Evolutionary conservation across 768 basidiomycete species (phyloP), one percentile per base, ranked within the genome.

Genomic region (Suillus americanus): DNA sequence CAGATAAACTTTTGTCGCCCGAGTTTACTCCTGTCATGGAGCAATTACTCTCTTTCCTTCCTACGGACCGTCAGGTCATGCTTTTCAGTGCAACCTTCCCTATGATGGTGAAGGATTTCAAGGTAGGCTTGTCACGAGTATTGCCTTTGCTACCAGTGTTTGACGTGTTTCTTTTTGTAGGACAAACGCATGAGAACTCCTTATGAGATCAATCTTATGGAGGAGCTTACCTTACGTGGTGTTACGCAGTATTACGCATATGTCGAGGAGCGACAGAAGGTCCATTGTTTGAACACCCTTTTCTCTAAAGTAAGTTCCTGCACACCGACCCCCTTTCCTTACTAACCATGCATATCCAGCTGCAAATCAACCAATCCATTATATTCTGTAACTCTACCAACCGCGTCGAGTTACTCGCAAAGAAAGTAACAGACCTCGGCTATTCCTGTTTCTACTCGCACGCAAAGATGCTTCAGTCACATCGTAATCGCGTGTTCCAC

Each of bases 371-470:
- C 81, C 97, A 99, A 81, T 98, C 97, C 65, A 99, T 99, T 80
- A 99, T 99, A 75, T 99, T 99, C 81, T 99, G 97, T 81, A 99
- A 99, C 84, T 98, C 97, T 68, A 99, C 97, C 73, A 97, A 98
- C 83, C 95, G 97, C 64, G 97, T 99, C 81, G 97, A 99, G 80
- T 91, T 99, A 56, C 86, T 99, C 71, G 97, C 97, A 66, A 98
- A 99, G 83, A 99, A 99, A 81, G 95, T 99, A 71, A 99, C 97
- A 14, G 97, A 99, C 74, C 90, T 98, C 61, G 97, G 97, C 68
- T 99, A 99, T 77, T 99, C 97, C 51, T 99, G 97, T 83, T 99
- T 99, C 88, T 99, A 97, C 84, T 99, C 97, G 60, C 97, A 99
- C 77, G 97, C 97, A 61, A 97, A 96, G 82, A 99, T 99, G 97